phyloP scores from a whole-genome alignment of 1,139 yeast genomes.

The Debaryomycetaceae sp. region DNA sequence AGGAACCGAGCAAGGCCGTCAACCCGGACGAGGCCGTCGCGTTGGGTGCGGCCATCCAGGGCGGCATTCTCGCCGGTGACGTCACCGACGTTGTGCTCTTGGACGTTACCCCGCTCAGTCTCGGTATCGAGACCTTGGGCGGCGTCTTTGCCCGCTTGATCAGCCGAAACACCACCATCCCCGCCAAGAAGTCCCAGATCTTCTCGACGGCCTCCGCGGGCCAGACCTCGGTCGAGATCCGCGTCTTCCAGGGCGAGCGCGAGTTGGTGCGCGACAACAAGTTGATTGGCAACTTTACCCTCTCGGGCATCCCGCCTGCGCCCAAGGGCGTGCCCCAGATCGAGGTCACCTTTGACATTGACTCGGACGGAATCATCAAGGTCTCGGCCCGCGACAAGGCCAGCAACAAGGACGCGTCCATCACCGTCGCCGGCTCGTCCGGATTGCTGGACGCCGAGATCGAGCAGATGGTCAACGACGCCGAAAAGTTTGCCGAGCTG shows the following conservation, averaged over 20 bases:
- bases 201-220: slow-evolving; percentile 99
- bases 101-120: slow-evolving; percentile 94
- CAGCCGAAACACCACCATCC: slow-evolving; percentile 96
- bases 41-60: slow-evolving; percentile 99
- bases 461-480: slow-evolving; percentile 97
- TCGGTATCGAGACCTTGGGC: slow-evolving; percentile 98
- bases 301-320: slow-evolving; percentile 96
- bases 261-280: slow-evolving; percentile 98
- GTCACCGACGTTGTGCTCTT: slow-evolving; percentile 89
- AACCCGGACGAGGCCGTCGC: slow-evolving; percentile 99
- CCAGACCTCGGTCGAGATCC: slow-evolving; percentile 96
- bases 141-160: slow-evolving; percentile 97
- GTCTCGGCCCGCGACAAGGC: slow-evolving; percentile 98
- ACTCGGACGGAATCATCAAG: slow-evolving; percentile 98
- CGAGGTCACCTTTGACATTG: slow-evolving; percentile 95
- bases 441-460: slow-evolving; percentile 95
- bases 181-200: slow-evolving; percentile 93
- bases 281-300: slow-evolving; percentile 94
- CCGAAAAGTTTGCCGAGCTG: slow-evolving; percentile 94
- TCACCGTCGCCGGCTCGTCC: slow-evolving; percentile 97
- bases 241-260: slow-evolving; percentile 99
- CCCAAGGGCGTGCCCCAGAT: slow-evolving; percentile 99
- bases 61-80: slow-evolving; percentile 98
- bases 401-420: slow-evolving; percentile 95
- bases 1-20: slow-evolving; percentile 96